Percentiles rank a stretch among this genome's conserved stretches.
phyloP scores from a whole-genome alignment of 441 rosid species.

The Arabidopsis hybrid region DNA sequence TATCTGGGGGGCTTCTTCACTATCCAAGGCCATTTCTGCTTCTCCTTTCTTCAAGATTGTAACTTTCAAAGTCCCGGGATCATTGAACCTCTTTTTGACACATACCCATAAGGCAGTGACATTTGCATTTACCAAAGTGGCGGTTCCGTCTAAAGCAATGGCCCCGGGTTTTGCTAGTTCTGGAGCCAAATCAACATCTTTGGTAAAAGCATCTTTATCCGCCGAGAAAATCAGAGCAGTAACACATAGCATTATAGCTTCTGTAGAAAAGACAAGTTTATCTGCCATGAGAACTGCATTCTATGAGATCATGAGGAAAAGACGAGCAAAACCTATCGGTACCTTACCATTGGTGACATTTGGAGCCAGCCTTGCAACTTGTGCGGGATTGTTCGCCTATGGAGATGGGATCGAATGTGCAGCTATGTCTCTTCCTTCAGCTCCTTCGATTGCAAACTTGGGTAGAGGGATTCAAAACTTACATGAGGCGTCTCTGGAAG shows the following conservation, averaged over 20 bases:
- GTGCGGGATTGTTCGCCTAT: constrained; percentile 67
- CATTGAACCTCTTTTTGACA: constrained; percentile 66
- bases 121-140: constrained; percentile 65
- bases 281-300: constrained; percentile 94
- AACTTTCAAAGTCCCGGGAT: constrained; percentile 66
- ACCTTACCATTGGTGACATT: constrained; percentile 81
- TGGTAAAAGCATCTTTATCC: constrained; percentile 70
- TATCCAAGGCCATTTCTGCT: constrained; percentile 73
- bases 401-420: constrained; percentile 95
- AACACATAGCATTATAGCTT: constrained; percentile 77
- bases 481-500: constrained; percentile 69
- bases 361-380: constrained; percentile 80
- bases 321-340: constrained; percentile 63
- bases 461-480: constrained; percentile 90
- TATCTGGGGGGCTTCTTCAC: constrained; percentile 77
- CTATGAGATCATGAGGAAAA: constrained; percentile 91
- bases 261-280: constrained; percentile 88
- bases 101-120: constrained; percentile 79
- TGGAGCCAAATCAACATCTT: constrained; percentile 68
- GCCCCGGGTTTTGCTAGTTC: constrained; percentile 78
- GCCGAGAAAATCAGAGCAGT: constrained; percentile 85
- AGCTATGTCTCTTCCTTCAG: constrained; percentile 85
- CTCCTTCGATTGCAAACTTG: constrained; percentile 86
- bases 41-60: constrained; percentile 72
- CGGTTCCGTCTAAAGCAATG: constrained; percentile 65